Percentiles rank a stretch among this genome's conserved stretches.
Evolutionary conservation across 306 rosid genomes (phyloP).

Genomic region (Sechiopsis laciniata): DNA sequence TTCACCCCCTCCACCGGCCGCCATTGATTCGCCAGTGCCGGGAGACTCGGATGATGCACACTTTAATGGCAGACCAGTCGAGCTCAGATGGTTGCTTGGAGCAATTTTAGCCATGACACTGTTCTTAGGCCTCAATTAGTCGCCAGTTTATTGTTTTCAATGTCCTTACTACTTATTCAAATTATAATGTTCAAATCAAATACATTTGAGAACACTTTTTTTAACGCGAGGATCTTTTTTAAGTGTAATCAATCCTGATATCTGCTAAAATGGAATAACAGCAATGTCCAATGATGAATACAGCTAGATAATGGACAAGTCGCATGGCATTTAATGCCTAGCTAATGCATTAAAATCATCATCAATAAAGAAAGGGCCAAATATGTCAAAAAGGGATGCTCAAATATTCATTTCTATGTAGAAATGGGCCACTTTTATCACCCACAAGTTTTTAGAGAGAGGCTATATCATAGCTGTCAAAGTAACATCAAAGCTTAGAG

Average conservation of each 20-base stretch:
- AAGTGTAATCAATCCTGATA: too few species aligned
- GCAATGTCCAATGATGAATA: conserved; percentile 2
- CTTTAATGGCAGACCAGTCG: conserved; percentile 29
- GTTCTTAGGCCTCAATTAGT: conserved; percentile 33
- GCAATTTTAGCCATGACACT: conserved; percentile 32
- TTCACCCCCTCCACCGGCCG: conserved; percentile 92
- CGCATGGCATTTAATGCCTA: background rate
- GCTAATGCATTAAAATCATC: conserved; percentile 2
- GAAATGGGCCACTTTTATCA: background rate
- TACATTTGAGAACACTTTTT: background rate
- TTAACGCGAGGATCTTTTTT: too few species aligned
- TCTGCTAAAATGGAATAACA: too few species aligned
- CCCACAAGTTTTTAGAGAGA: conserved; percentile 11
- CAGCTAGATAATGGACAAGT: conserved; percentile 16
- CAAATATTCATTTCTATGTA: background rate
- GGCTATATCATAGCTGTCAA: conserved; percentile 27
- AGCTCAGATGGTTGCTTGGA: conserved; percentile 37
- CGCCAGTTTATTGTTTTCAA: background rate
- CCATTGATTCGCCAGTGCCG: conserved; percentile 23
- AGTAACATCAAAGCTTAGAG: background rate
- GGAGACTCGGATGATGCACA: conserved; percentile 27
- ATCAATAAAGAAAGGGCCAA: conserved; percentile 6
- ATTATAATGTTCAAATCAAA: background rate
- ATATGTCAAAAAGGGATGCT: conserved; percentile 11
- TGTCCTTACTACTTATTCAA: background rate